A percentile compares a stretch with the other conserved stretches of the same genome.
phyloP scores from a whole-genome alignment of 169 alveolate species.

The Blepharisma undulans region DNA sequence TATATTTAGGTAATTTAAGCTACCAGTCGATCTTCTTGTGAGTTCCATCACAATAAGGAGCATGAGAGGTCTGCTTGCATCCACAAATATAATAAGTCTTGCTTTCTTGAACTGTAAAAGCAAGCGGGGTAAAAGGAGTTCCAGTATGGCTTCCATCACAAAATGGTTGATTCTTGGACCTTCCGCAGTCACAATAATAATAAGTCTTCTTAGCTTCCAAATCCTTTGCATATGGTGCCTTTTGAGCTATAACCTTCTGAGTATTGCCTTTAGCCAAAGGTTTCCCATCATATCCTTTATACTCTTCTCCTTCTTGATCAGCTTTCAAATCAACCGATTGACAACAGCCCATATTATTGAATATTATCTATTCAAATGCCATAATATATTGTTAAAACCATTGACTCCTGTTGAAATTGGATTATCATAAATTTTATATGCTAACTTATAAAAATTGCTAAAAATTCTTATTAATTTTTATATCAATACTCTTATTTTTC shows the following conservation, averaged over 20 bases:
- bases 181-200: slow-evolving; percentile 39
- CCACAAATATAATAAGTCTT: slow-evolving; percentile 66
- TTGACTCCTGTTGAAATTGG: not conserved
- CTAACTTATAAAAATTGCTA: not conserved
- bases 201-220: not conserved
- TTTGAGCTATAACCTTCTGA: not conserved
- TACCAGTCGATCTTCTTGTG: slow-evolving; percentile 42
- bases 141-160: slow-evolving; percentile 78
- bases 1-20: not conserved
- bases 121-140: slow-evolving; percentile 60
- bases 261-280: not conserved
- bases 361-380: not conserved
- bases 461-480: no score
- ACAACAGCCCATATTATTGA: not conserved
- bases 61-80: slow-evolving; percentile 64
- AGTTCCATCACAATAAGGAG: slow-evolving; percentile 75
- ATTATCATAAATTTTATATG: no score
- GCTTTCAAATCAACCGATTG: not conserved
- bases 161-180: slow-evolving; percentile 62
- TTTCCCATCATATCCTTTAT: not conserved
- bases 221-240: not conserved
- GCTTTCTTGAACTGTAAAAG: slow-evolving; percentile 67
- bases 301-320: not conserved
- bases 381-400: not conserved
- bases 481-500: no score